phyloP scores from a whole-genome alignment of 192 early-diverging fungal genomes.

The Backusella tarrabulga region DNA sequence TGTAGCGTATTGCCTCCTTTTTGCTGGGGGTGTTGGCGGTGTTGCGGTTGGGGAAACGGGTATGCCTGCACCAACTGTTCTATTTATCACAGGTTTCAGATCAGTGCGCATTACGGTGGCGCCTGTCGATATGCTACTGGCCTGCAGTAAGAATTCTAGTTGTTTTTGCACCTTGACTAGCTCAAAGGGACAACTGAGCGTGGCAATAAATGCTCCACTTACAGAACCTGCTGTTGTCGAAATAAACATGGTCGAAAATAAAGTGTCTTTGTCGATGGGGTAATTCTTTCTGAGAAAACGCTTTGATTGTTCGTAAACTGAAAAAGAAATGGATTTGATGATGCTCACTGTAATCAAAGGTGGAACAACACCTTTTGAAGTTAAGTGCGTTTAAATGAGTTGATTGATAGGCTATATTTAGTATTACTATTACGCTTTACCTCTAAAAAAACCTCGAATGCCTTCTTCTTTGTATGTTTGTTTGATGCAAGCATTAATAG shows the following conservation, averaged over 20 bases:
- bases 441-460: constrained; percentile 82
- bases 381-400: too few species aligned
- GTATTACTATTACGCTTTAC: constrained; percentile 26
- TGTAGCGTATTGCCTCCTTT: neutral
- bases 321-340: constrained; percentile 89
- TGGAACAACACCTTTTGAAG: constrained; percentile 60
- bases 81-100: constrained; percentile 3
- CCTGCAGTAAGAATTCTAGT: constrained; percentile 58
- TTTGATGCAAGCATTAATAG: constrained; percentile 71
- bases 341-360: constrained; percentile 80
- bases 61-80: constrained; percentile 16
- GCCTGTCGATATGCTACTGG: constrained; percentile 46
- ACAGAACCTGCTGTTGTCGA: constrained; percentile 54
- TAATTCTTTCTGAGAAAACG: constrained; percentile 40
- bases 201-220: constrained; percentile 65
- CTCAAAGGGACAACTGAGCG: constrained; percentile 74
- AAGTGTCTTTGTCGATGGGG: constrained; percentile 34
- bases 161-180: constrained; percentile 78
- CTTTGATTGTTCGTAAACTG: constrained; percentile 81
- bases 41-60: constrained; percentile 26
- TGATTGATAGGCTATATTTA: too few species aligned
- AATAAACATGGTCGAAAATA: constrained; percentile 43
- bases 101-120: constrained; percentile 34
- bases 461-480: constrained; percentile 80
- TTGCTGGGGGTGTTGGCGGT: constrained; percentile 3